Percentiles rank a stretch among this genome's conserved stretches.
Conservation (phyloP, 169 alveolate species). For the Perkinsus chesapeaki region DNA sequence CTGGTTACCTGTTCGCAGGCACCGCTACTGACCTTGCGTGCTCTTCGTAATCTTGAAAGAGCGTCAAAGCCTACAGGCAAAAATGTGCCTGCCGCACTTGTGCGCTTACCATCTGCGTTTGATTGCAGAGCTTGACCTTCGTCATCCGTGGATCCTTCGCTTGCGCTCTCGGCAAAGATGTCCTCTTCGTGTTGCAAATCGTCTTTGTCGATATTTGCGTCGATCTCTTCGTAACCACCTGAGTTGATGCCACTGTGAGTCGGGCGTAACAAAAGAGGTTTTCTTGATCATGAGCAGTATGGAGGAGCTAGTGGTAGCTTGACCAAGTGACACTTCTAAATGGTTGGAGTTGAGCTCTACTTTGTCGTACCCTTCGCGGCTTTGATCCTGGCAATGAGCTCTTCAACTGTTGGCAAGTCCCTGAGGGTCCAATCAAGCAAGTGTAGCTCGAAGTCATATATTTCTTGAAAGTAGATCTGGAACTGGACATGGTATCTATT, state of each 20-base stretch:
- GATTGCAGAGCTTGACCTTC: not conserved
- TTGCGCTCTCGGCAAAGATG: not conserved
- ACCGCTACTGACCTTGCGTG: too few species aligned
- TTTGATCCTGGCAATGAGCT: not conserved
- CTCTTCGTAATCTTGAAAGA: too few species aligned
- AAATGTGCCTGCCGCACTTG: too few species aligned
- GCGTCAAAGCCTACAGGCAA: too few species aligned
- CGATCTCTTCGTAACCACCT: not conserved
- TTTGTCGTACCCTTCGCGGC: not conserved
- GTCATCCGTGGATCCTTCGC: not conserved
- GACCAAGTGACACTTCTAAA: too few species aligned
- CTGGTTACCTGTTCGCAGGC: too few species aligned
- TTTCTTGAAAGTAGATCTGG: conserved; percentile 27
- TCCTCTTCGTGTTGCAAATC: not conserved
- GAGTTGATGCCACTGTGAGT: too few species aligned
- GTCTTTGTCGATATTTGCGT: not conserved
- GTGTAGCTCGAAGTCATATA: conserved; percentile 28
- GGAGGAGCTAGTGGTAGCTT: too few species aligned
- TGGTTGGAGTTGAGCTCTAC: too few species aligned
- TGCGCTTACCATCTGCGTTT: not conserved
- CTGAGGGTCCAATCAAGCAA: not conserved
- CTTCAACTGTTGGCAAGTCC: not conserved
- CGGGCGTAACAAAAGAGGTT: too few species aligned
- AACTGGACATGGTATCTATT: conserved; percentile 2
- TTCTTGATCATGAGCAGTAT: too few species aligned